Percentiles rank a stretch among this genome's conserved stretches.
These are phyloP conservation scores for Phellopilus nigrolimitatus DNA, from an alignment of 1,284 basidiomycete genomes.

Conservation along the genomic window DNA sequence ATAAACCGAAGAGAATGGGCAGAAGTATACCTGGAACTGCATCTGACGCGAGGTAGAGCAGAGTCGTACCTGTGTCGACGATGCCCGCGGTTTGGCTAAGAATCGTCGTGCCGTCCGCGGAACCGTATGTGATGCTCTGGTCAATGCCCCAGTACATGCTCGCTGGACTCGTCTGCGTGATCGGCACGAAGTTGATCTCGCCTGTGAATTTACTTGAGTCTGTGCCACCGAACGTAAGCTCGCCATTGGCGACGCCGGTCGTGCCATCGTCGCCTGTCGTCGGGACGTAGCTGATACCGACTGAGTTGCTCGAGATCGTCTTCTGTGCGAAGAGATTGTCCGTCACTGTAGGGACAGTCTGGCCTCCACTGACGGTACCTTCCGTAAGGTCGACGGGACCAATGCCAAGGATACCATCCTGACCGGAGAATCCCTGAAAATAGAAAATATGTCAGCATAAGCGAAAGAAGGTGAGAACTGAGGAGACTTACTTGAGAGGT, in stretches of 20 bases:
- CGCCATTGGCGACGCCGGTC: conserved; percentile 26
- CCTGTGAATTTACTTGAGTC: conserved; percentile 32
- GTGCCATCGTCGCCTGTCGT: conserved; percentile 31
- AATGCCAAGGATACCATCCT: conserved; percentile 35
- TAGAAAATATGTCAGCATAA: background rate
- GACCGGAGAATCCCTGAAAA: conserved; percentile 32
- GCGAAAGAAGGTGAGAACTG: background rate
- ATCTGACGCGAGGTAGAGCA: conserved; percentile 41
- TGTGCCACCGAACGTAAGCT: conserved; percentile 22
- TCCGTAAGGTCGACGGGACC: conserved; percentile 48
- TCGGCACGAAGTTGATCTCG: conserved; percentile 43
- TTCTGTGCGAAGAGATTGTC: conserved; percentile 41
- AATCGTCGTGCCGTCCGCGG: conserved; percentile 30
- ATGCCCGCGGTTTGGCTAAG: conserved; percentile 42
- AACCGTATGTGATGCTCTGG: conserved; percentile 46
- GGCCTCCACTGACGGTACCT: conserved; percentile 29
- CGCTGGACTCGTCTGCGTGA: conserved; percentile 46
- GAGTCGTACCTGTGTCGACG: conserved; percentile 47
- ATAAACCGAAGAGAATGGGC: too few species aligned
- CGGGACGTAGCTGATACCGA: conserved; percentile 50
- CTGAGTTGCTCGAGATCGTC: conserved; percentile 37
- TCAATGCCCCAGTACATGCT: conserved; percentile 52
- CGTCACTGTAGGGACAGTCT: conserved; percentile 33
- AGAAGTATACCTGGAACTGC: too few species aligned
- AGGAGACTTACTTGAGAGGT: conserved; percentile 25